Evolutionary conservation across 371 early-diverging fungal species (phyloP).

Genomic region (Rhizopus sp.): DNA sequence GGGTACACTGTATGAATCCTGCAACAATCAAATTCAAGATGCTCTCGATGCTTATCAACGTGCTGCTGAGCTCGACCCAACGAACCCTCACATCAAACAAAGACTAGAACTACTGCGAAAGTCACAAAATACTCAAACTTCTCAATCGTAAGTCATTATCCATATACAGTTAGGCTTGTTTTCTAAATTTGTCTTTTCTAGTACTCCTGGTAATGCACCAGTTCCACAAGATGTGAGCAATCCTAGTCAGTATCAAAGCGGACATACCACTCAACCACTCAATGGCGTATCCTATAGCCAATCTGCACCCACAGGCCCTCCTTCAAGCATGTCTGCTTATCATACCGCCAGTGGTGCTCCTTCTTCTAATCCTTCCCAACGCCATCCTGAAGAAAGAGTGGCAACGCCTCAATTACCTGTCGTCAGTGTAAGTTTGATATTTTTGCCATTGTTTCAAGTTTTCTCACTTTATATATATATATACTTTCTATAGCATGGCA

Average conservation of each 20-base stretch:
- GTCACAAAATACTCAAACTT: constrained; percentile 20
- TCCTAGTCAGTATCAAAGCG: constrained; percentile 50
- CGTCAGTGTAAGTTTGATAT: constrained; percentile 15
- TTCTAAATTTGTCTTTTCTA: neutral
- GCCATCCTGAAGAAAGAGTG: constrained; percentile 28
- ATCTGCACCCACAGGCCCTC: constrained; percentile 36
- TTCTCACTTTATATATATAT: neutral
- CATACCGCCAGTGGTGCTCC: constrained; percentile 19
- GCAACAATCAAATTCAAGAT: constrained; percentile 94
- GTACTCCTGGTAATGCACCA: constrained; percentile 51
- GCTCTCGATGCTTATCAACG: constrained; percentile 94
- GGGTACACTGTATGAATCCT: constrained; percentile 93
- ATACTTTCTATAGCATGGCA: constrained; percentile 7
- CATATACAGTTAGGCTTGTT: neutral
- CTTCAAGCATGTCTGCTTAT: constrained; percentile 43
- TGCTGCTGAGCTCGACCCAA: constrained; percentile 86
- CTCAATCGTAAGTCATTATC: neutral
- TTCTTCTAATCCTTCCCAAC: constrained; percentile 3
- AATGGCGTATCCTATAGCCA: constrained; percentile 33
- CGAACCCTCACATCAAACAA: constrained; percentile 80
- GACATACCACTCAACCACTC: constrained; percentile 30
- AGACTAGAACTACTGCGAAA: constrained; percentile 66
- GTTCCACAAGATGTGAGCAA: constrained; percentile 66
- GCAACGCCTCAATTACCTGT: constrained; percentile 33
- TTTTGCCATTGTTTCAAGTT: neutral